Percentiles rank a stretch among this genome's conserved stretches.
These are phyloP conservation scores for Myriangium duriaei DNA, from an alignment of 2,329 filamentous ascomycete species.

Conservation along the genomic window DNA sequence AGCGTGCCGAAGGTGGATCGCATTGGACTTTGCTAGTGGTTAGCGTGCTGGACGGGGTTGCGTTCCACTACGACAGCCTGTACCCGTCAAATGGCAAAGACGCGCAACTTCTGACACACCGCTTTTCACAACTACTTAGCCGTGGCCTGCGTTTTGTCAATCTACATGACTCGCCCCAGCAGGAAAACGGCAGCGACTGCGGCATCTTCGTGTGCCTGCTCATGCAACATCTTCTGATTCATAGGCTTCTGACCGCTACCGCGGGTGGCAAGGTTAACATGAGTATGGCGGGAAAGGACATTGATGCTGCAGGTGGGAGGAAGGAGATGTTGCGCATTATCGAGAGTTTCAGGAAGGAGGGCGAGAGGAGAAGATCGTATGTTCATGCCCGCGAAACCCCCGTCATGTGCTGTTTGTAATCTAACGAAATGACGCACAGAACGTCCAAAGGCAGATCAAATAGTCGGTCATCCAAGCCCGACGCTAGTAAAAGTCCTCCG, in stretches of 20 bases:
- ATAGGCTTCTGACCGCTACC: constrained; percentile 66
- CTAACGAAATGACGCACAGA: too few relatives aligned
- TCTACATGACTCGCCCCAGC: constrained; percentile 74
- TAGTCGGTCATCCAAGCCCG: constrained; percentile 16
- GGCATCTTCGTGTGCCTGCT: constrained; percentile 91
- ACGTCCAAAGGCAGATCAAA: constrained; percentile 4
- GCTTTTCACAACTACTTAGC: constrained; percentile 56
- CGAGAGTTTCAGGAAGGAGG: constrained; percentile 74
- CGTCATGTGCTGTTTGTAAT: too few relatives aligned
- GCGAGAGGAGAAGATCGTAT: constrained; percentile 69
- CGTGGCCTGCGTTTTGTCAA: constrained; percentile 62
- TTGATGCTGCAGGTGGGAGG: constrained; percentile 66
- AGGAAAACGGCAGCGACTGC: constrained; percentile 86
- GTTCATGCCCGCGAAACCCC: constrained; percentile 33
- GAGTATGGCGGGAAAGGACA: constrained; percentile 75
- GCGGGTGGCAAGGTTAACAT: constrained; percentile 81
- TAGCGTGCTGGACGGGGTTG: constrained; percentile 72
- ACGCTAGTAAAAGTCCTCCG: constrained; percentile 15
- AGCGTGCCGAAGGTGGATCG: constrained; percentile 71
- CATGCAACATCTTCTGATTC: constrained; percentile 87
- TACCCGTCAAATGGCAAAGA: constrained; percentile 62
- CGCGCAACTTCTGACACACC: constrained; percentile 55
- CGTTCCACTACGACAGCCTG: constrained; percentile 94
- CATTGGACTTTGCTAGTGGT: constrained; percentile 94
- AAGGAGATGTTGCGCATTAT: constrained; percentile 90